Conservation (phyloP, 768 basidiomycete species). For the Mycena indigotica region DNA sequence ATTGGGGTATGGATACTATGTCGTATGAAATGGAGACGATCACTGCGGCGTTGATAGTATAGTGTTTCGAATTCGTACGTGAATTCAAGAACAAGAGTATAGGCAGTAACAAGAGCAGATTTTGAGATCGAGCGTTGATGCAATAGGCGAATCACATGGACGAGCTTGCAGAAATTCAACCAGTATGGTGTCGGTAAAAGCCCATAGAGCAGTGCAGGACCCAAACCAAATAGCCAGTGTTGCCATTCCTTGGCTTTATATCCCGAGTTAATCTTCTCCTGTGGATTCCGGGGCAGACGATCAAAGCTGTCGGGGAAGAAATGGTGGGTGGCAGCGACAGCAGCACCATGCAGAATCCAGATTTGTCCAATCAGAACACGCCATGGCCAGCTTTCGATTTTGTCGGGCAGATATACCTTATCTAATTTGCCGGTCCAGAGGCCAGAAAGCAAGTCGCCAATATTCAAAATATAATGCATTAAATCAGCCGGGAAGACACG, state of each 20-base stretch:
- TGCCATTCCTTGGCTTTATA: slow-evolving; percentile 31
- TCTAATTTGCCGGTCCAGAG: neutral
- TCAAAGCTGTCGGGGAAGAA: slow-evolving; percentile 29
- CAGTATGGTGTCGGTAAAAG: slow-evolving; percentile 23
- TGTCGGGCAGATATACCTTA: too few relatives aligned
- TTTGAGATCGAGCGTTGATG: slow-evolving; percentile 18
- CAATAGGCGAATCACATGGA: slow-evolving; percentile 20
- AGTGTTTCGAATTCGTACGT: slow-evolving; percentile 28
- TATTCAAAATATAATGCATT: neutral
- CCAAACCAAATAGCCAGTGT: slow-evolving; percentile 26
- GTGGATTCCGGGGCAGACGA: slow-evolving; percentile 30
- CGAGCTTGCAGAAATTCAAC: slow-evolving; percentile 26
- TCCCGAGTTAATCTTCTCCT: slow-evolving; percentile 30
- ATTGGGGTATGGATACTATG: slow-evolving; percentile 27
- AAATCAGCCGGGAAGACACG: neutral
- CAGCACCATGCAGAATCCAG: neutral
- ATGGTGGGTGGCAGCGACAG: slow-evolving; percentile 1
- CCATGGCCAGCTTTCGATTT: neutral
- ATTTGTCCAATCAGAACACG: neutral
- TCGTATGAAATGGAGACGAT: slow-evolving; percentile 31
- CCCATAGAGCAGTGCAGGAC: slow-evolving; percentile 24
- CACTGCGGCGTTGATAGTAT: slow-evolving; percentile 26
- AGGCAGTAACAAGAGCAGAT: slow-evolving; percentile 17
- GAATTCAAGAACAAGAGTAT: slow-evolving; percentile 22
- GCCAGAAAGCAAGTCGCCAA: neutral